Evolutionary conservation across 495 filamentous ascomycete species (phyloP).

Genomic region (Tuber melanosporum): DNA sequence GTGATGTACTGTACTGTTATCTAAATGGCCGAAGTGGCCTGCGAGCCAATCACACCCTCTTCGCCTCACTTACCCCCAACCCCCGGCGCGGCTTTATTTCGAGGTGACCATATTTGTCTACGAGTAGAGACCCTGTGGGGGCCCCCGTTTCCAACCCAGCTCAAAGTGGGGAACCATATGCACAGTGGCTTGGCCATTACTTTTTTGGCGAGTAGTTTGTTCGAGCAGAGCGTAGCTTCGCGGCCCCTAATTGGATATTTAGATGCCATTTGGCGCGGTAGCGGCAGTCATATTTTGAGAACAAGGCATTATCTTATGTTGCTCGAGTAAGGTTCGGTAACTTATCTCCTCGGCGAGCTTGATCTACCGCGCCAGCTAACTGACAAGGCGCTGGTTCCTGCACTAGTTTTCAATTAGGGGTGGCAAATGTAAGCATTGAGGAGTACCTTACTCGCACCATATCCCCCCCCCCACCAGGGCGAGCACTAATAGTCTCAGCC

Average conservation of each 20-base stretch:
- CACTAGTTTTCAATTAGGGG: background rate
- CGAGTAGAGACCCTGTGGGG: background rate
- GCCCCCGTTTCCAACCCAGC: background rate
- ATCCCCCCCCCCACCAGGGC: too few relatives aligned
- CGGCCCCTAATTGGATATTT: background rate
- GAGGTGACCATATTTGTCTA: background rate
- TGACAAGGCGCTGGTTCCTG: background rate
- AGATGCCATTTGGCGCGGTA: background rate
- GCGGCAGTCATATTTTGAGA: background rate
- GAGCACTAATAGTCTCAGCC: background rate
- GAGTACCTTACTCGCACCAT: background rate
- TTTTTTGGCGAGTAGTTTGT: background rate
- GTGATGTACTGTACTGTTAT: too few relatives aligned
- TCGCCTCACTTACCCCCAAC: background rate
- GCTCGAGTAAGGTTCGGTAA: background rate
- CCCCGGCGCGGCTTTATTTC: background rate
- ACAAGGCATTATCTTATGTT: background rate
- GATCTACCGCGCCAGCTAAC: background rate
- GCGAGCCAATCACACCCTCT: too few relatives aligned
- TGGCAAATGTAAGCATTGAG: background rate
- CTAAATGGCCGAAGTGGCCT: too few relatives aligned
- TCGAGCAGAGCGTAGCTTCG: background rate
- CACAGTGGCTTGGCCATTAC: background rate
- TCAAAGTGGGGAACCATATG: background rate
- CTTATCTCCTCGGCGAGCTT: background rate